Conservation (phyloP, 2,329 filamentous ascomycete species). For the Claviceps cyperi region DNA sequence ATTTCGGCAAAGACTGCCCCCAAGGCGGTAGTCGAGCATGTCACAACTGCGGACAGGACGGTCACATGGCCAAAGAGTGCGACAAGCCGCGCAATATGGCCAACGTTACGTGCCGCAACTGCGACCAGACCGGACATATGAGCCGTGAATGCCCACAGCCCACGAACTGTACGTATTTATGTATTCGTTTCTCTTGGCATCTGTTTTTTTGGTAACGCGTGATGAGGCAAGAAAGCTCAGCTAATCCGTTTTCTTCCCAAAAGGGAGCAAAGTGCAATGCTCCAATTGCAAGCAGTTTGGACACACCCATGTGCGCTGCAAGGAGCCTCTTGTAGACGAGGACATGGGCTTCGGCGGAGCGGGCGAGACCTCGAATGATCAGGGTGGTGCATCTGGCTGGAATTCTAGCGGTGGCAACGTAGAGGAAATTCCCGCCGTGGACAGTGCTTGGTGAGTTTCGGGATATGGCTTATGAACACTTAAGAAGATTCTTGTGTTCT, state of each 20-base stretch:
- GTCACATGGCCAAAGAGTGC: slow-evolving; percentile 41
- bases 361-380: slow-evolving; percentile 5
- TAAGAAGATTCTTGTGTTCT: too few relatives aligned
- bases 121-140: slow-evolving; percentile 44
- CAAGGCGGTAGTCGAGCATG: slow-evolving; percentile 40
- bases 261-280: slow-evolving; percentile 26
- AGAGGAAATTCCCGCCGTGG: not conserved
- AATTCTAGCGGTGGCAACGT: slow-evolving; percentile 3
- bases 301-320: slow-evolving; percentile 26
- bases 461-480: not conserved
- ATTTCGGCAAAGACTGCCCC: slow-evolving; percentile 50
- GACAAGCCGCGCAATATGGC: slow-evolving; percentile 28
- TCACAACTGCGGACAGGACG: slow-evolving; percentile 49
- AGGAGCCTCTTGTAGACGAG: slow-evolving; percentile 10
- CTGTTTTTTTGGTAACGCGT: too few relatives aligned
- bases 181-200: too few relatives aligned
- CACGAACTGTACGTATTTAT: slow-evolving; percentile 20
- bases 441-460: not conserved
- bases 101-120: slow-evolving; percentile 44
- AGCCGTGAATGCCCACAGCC: slow-evolving; percentile 49
- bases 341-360: slow-evolving; percentile 7
- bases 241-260: not conserved
- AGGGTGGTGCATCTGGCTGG: slow-evolving; percentile 2
- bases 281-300: slow-evolving; percentile 24
- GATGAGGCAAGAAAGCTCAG: not conserved